A percentile compares a stretch with the other conserved stretches of the same genome.
phyloP scores from a whole-genome alignment of 176 grass and related monocot genomes.

The Eremochloa ophiuroides region DNA sequence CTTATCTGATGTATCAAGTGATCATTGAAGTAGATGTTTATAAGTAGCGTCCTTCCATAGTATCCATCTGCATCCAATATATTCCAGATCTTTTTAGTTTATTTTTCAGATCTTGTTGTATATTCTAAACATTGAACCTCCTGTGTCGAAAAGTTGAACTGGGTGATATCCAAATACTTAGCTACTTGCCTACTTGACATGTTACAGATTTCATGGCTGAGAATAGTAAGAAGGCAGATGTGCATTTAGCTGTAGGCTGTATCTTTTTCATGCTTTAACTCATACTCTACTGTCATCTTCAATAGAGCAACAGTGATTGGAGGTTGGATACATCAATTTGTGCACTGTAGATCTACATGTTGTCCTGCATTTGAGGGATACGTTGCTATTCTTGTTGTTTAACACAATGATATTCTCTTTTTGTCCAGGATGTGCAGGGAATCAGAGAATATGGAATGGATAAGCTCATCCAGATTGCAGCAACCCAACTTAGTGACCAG shows the following conservation, averaged over 20 bases:
- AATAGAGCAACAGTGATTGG: neutral
- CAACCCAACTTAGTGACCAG: constrained; percentile 87
- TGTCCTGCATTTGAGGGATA: neutral
- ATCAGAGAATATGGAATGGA: constrained; percentile 60
- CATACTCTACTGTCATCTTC: neutral
- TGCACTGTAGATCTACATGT: neutral
- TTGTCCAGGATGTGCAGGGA: constrained; percentile 44
- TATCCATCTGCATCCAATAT: neutral
- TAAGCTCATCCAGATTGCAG: constrained; percentile 82
- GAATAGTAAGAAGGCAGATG: neutral
- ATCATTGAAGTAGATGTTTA: neutral
- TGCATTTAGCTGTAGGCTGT: neutral
- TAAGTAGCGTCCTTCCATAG: neutral
- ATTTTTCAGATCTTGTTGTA: neutral
- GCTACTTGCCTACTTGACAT: neutral
- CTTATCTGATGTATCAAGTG: neutral
- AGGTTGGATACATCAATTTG: neutral
- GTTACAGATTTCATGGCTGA: neutral
- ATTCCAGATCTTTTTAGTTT: neutral
- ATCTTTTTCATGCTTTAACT: neutral
- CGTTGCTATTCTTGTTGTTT: neutral
- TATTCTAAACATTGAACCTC: neutral
- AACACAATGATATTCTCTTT: neutral
- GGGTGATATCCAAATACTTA: no score
- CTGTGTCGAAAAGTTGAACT: neutral